A percentile compares a stretch with the other conserved stretches of the same genome.
Evolutionary conservation across 805 yeast species (phyloP).

Genomic region (Monosporozyma siamensis): DNA sequence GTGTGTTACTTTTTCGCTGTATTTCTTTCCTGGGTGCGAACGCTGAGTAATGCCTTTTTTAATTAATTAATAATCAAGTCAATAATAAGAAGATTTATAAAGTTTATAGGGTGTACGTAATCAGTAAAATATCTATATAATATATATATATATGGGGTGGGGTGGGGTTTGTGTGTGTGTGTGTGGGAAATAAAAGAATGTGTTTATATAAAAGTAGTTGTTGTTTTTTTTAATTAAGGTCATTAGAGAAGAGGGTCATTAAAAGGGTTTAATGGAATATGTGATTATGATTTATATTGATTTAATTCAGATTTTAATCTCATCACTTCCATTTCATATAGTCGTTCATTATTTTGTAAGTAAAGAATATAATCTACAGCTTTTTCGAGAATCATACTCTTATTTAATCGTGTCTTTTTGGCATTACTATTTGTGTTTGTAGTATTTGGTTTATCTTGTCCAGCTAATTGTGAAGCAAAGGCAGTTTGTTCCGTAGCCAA

Average conservation of each 20-base stretch:
- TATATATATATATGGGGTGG: neutral
- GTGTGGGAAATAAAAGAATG: neutral
- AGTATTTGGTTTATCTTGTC: neutral
- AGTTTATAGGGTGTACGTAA: neutral
- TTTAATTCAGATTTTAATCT: slow-evolving; percentile 29
- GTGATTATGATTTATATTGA: neutral
- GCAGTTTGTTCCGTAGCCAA: slow-evolving; percentile 54
- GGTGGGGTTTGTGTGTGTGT: no score
- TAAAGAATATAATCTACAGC: slow-evolving; percentile 53
- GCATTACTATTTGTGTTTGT: neutral
- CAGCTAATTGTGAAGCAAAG: slow-evolving; percentile 36
- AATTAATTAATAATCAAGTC: no score
- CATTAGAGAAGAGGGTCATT: neutral
- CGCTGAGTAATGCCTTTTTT: no score
- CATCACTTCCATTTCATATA: slow-evolving; percentile 26
- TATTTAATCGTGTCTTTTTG: slow-evolving; percentile 41
- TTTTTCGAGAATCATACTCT: slow-evolving; percentile 57
- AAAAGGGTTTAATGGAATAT: no score
- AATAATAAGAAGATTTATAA: no score
- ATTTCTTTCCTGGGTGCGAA: neutral
- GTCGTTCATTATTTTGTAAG: slow-evolving; percentile 41
- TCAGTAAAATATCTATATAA: neutral
- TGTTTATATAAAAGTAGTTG: neutral
- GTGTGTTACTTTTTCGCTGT: no score
- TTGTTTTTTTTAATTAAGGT: neutral